These are phyloP conservation scores for Saturnispora saitoi DNA, from an alignment of 805 yeast species.

Conservation along the genomic window DNA sequence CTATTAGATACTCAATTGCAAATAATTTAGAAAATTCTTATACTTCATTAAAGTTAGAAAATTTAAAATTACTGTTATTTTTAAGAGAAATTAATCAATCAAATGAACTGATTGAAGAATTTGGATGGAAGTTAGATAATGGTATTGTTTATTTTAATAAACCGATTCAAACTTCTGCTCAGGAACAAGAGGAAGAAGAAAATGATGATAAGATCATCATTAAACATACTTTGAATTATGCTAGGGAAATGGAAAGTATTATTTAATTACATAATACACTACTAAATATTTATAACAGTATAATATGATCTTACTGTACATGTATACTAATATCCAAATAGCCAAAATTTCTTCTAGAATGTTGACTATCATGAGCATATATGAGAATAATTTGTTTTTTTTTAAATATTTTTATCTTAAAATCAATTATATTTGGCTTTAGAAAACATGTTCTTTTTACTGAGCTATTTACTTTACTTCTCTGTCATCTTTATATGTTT, in stretches of 20 bases:
- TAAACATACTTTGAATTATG: constrained; percentile 72
- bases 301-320: neutral
- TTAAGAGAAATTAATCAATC: constrained; percentile 46
- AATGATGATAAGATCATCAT: constrained; percentile 43
- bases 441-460: no score
- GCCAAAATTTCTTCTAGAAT: no score
- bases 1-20: constrained; percentile 82
- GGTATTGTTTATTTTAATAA: constrained; percentile 41
- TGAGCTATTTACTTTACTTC: no score
- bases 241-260: constrained; percentile 87
- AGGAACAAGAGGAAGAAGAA: constrained; percentile 13
- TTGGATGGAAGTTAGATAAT: constrained; percentile 50
- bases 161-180: constrained; percentile 7
- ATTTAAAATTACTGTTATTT: constrained; percentile 74
- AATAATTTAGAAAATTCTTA: constrained; percentile 76
- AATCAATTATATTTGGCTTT: no score
- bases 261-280: constrained; percentile 34
- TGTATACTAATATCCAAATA: constrained; percentile 1
- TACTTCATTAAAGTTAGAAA: constrained; percentile 64
- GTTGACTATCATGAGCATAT: no score
- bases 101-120: constrained; percentile 42
- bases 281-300: neutral
- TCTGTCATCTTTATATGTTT: no score
- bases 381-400: no score
- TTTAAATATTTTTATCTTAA: no score